phyloP scores from a whole-genome alignment of 108 stramenopile species.

The Seminavis robusta region DNA sequence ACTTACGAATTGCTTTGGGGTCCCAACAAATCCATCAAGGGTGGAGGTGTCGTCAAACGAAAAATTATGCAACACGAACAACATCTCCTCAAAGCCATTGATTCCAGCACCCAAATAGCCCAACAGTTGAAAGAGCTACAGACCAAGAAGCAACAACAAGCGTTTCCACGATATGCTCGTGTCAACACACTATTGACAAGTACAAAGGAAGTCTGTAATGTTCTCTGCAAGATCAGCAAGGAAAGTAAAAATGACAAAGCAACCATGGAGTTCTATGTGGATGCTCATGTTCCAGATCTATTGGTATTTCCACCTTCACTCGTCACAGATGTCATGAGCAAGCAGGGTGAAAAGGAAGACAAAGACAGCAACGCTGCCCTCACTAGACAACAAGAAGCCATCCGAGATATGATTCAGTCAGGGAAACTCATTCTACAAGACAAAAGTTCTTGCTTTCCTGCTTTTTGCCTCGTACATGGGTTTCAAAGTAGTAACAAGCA shows the following conservation, averaged over 20 bases:
- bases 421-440: slow-evolving; percentile 87
- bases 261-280: slow-evolving; percentile 51
- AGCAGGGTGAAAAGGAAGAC: slow-evolving; percentile 25
- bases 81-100: slow-evolving; percentile 22
- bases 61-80: slow-evolving; percentile 63
- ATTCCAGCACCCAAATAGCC: neutral
- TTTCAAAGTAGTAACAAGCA: slow-evolving; percentile 26
- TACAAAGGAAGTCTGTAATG: slow-evolving; percentile 31
- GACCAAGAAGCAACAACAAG: neutral
- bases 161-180: slow-evolving; percentile 81
- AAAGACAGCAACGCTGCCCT: slow-evolving; percentile 49
- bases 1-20: slow-evolving; percentile 80
- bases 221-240: slow-evolving; percentile 12
- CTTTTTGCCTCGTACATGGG: slow-evolving; percentile 80
- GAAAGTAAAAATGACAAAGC: no score
- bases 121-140: neutral
- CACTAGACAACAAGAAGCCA: neutral
- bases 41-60: slow-evolving; percentile 83
- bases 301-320: slow-evolving; percentile 64
- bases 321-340: neutral
- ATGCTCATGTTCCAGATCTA: slow-evolving; percentile 81
- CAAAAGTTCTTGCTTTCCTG: slow-evolving; percentile 95
- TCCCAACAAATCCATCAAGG: slow-evolving; percentile 73
- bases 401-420: slow-evolving; percentile 62
- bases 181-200: slow-evolving; percentile 68